phyloP scores from a whole-genome alignment of 805 yeast species.

The Ogataea degrootiae region DNA sequence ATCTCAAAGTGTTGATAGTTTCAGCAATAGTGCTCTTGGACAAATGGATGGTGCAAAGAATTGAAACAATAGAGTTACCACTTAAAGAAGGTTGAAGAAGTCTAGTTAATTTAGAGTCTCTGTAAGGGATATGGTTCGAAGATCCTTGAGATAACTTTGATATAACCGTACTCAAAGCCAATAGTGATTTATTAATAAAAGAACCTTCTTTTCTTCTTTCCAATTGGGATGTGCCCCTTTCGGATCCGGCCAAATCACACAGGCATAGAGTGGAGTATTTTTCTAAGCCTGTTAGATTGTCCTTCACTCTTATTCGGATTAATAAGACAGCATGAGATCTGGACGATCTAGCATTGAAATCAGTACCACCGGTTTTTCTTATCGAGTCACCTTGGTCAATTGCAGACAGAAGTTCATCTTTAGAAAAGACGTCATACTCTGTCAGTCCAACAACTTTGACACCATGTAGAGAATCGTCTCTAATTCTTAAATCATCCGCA shows the following conservation, averaged over 20 bases:
- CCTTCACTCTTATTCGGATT: constrained; percentile 48
- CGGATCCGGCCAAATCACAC: constrained; percentile 98
- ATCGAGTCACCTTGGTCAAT: constrained; percentile 67
- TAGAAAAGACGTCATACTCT: constrained; percentile 51
- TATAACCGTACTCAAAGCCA: constrained; percentile 91
- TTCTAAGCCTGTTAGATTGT: constrained; percentile 35
- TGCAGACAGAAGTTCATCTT: constrained; percentile 54
- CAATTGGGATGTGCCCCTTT: constrained; percentile 66
- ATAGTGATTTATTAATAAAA: constrained; percentile 81
- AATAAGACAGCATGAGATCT: constrained; percentile 89
- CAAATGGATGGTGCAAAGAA: constrained; percentile 81
- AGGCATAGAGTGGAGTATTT: constrained; percentile 62
- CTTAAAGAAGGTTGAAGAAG: constrained; percentile 87
- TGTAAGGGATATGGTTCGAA: constrained; percentile 70
- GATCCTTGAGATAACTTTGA: constrained; percentile 51
- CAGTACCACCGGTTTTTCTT: constrained; percentile 83
- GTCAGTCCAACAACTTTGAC: constrained; percentile 71
- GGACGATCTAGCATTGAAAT: constrained; percentile 80
- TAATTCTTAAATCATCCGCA: constrained; percentile 57
- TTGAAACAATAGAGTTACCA: constrained; percentile 78
- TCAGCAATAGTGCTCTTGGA: constrained; percentile 61
- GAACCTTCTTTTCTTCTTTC: constrained; percentile 94
- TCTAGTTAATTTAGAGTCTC: constrained; percentile 91
- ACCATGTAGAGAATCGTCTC: constrained; percentile 73
- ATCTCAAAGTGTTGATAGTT: constrained; percentile 80